Evolutionary conservation across 2,329 filamentous ascomycete genomes (phyloP).

Genomic region (Diaporthe velutina): DNA sequence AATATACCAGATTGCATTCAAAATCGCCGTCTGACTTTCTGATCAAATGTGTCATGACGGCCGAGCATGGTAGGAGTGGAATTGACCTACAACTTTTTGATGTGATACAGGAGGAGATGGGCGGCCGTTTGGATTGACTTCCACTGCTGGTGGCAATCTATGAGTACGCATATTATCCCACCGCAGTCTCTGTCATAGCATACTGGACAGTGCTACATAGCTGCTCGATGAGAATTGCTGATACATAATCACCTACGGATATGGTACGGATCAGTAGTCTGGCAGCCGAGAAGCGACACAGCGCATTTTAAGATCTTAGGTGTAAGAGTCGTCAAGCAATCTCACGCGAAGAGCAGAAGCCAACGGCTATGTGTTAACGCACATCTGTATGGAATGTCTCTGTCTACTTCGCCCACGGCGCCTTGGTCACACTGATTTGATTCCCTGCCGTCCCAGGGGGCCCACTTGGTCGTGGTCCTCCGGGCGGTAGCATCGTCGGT

Average conservation of each 20-base stretch:
- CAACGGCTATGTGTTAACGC: too few relatives aligned
- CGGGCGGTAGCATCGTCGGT: constrained; percentile 14
- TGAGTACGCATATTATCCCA: neutral
- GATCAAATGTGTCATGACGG: neutral
- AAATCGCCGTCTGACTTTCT: neutral
- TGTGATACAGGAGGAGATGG: neutral
- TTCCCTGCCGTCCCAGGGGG: constrained; percentile 39
- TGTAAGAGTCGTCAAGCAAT: neutral
- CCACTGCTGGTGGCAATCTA: neutral
- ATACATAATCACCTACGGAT: neutral
- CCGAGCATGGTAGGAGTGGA: too few relatives aligned
- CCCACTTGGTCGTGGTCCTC: constrained; percentile 28
- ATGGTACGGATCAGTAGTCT: neutral
- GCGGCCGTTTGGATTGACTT: neutral
- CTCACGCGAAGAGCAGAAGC: too few relatives aligned
- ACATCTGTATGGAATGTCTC: neutral
- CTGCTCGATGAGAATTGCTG: neutral
- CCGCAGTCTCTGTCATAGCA: accelerated
- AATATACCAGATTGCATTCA: constrained; percentile 38
- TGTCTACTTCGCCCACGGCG: constrained; percentile 38
- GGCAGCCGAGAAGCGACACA: neutral
- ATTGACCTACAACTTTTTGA: neutral
- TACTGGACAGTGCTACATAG: neutral
- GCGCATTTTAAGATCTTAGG: too few relatives aligned
- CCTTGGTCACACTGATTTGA: constrained; percentile 39